Percentiles rank a stretch among this genome's conserved stretches.
These are phyloP conservation scores for Blastobotrys parvus DNA, from an alignment of 805 yeast species.

Conservation along the genomic window DNA sequence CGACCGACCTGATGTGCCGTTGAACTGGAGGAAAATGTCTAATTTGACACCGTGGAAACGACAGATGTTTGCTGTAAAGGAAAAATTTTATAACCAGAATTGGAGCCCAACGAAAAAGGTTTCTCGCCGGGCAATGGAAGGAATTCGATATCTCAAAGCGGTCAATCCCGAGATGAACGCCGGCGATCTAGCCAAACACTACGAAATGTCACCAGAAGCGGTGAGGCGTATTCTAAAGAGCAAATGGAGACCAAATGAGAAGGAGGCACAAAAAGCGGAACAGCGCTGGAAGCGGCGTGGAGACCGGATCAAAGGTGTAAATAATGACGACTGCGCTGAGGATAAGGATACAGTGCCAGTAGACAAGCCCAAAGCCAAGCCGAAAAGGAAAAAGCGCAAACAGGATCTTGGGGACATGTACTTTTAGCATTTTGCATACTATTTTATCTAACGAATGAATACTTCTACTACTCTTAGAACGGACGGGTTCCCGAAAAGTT, in stretches of 20 bases:
- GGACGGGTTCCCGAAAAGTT: not conserved
- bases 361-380: not conserved
- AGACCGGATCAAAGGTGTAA: slow-evolving; percentile 17
- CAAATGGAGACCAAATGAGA: slow-evolving; percentile 59
- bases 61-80: slow-evolving; percentile 54
- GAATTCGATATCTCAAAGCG: slow-evolving; percentile 47
- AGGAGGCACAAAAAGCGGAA: slow-evolving; percentile 39
- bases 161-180: slow-evolving; percentile 52
- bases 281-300: slow-evolving; percentile 50
- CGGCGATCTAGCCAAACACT: slow-evolving; percentile 51
- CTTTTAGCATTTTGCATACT: slow-evolving; percentile 4
- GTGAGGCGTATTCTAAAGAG: slow-evolving; percentile 71
- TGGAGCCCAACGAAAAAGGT: slow-evolving; percentile 66
- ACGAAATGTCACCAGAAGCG: slow-evolving; percentile 72
- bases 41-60: slow-evolving; percentile 60
- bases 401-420: slow-evolving; percentile 8
- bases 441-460: not conserved
- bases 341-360: not conserved
- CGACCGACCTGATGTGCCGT: slow-evolving; percentile 32
- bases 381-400: not conserved
- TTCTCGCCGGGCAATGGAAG: slow-evolving; percentile 61
- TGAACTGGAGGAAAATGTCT: slow-evolving; percentile 36
- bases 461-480: no score
- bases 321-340: not conserved
- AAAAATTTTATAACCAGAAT: slow-evolving; percentile 46